A percentile compares a stretch with the other conserved stretches of the same genome.
Evolutionary conservation across 495 filamentous ascomycete genomes (phyloP).

Genomic region (Trichoderma asperelloides): DNA sequence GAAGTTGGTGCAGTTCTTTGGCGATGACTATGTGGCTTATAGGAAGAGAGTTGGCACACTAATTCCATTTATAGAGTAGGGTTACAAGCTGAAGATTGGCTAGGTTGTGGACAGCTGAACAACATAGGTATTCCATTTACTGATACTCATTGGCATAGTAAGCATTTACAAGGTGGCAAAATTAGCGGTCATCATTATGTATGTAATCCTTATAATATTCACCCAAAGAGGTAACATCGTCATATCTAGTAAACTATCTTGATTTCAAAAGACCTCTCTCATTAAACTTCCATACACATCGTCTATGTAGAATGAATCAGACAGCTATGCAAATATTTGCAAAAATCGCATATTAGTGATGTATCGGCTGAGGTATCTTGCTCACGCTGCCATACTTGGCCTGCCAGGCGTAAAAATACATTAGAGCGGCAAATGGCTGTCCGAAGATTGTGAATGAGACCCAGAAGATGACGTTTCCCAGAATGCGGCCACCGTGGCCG

Average conservation of each 20-base stretch:
- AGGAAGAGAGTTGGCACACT: conserved; percentile 50
- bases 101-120: background rate
- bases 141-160: background rate
- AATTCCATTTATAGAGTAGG: conserved; percentile 59
- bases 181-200: no score
- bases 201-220: no score
- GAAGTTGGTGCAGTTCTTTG: conserved; percentile 72
- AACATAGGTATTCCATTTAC: background rate
- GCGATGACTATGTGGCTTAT: conserved; percentile 70
- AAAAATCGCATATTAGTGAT: background rate
- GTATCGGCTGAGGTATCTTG: conserved; percentile 11
- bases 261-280: background rate
- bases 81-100: background rate
- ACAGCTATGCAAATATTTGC: background rate
- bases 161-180: background rate
- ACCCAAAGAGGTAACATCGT: no score
- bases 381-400: conserved; percentile 80
- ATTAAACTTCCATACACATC: background rate
- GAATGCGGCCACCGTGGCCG: conserved; percentile 59
- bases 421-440: conserved; percentile 78
- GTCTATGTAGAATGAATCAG: background rate
- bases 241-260: no score
- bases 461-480: conserved; percentile 95
- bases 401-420: conserved; percentile 98
- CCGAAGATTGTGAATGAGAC: conserved; percentile 87